These are phyloP conservation scores for Nemania sp. DNA, from an alignment of 2,329 filamentous ascomycete species.

Conservation along the genomic window DNA sequence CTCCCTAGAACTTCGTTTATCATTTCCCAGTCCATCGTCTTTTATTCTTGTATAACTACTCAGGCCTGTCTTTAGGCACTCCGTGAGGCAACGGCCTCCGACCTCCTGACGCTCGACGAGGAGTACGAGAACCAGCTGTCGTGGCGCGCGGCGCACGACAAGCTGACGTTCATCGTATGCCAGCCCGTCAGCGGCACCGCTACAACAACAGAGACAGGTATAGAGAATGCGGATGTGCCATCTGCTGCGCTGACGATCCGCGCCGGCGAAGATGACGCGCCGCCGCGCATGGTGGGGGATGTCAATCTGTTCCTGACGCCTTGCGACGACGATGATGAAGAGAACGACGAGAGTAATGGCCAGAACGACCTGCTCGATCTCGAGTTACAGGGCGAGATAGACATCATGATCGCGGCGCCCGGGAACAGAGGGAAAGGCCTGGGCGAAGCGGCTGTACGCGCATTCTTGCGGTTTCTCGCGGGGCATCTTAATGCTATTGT, in stretches of 20 bases:
- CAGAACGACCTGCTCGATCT: constrained; percentile 43
- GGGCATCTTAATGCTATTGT: constrained; percentile 66
- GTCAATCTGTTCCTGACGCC: constrained; percentile 83
- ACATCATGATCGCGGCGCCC: constrained; percentile 51
- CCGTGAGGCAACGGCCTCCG: constrained; percentile 86
- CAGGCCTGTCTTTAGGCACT: constrained; percentile 67
- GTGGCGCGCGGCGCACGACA: constrained; percentile 85
- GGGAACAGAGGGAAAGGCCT: constrained; percentile 43
- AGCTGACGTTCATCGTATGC: constrained; percentile 92
- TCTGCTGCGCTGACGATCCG: constrained; percentile 37
- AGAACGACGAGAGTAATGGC: constrained; percentile 34
- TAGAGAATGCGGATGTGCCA: not conserved
- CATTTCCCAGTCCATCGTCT: not conserved
- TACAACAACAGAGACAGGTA: not conserved
- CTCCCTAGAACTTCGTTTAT: not conserved
- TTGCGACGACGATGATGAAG: constrained; percentile 62
- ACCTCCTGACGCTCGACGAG: constrained; percentile 81
- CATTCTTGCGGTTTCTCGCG: constrained; percentile 77
- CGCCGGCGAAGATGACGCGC: constrained; percentile 64
- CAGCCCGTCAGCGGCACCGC: constrained; percentile 9
- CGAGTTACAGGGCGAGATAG: constrained; percentile 51
- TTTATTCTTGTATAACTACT: too few relatives aligned
- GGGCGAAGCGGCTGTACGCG: constrained; percentile 64
- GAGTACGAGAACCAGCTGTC: constrained; percentile 92
- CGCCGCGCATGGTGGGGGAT: constrained; percentile 75